phyloP scores from a whole-genome alignment of 169 alveolate genomes.

The Toxoplasma gondii region DNA sequence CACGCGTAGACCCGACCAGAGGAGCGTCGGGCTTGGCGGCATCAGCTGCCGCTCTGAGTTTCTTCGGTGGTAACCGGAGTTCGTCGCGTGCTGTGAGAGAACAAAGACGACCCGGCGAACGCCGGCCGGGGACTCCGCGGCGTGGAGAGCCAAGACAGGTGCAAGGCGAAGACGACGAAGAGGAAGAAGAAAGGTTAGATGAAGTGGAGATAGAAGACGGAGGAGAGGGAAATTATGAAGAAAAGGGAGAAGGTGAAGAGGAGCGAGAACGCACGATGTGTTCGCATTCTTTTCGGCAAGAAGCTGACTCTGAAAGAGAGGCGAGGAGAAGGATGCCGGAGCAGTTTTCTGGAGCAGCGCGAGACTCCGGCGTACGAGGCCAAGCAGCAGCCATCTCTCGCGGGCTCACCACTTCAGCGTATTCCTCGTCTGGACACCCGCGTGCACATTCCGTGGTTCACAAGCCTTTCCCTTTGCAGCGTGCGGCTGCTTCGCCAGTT shows the following conservation, averaged over 20 bases:
- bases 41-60: neutral
- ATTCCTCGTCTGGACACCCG: too few relatives aligned
- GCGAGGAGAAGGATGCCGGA: neutral
- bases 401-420: too few relatives aligned
- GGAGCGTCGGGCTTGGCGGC: neutral
- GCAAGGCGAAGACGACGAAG: neutral
- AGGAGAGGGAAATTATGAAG: neutral
- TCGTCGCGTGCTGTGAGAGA: neutral
- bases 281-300: neutral
- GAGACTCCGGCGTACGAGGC: too few relatives aligned
- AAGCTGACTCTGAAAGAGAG: neutral
- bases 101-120: neutral
- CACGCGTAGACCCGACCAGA: neutral
- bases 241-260: neutral
- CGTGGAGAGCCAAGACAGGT: neutral
- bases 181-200: neutral
- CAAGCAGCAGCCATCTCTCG: too few relatives aligned
- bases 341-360: too few relatives aligned
- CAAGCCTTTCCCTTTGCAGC: too few relatives aligned
- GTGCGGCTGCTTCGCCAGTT: too few relatives aligned
- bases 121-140: constrained; percentile 9
- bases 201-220: neutral
- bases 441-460: too few relatives aligned
- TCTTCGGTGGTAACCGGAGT: neutral
- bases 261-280: neutral